Conservation (phyloP, 495 filamentous ascomycete genomes). For the Usnea hakonensis region DNA sequence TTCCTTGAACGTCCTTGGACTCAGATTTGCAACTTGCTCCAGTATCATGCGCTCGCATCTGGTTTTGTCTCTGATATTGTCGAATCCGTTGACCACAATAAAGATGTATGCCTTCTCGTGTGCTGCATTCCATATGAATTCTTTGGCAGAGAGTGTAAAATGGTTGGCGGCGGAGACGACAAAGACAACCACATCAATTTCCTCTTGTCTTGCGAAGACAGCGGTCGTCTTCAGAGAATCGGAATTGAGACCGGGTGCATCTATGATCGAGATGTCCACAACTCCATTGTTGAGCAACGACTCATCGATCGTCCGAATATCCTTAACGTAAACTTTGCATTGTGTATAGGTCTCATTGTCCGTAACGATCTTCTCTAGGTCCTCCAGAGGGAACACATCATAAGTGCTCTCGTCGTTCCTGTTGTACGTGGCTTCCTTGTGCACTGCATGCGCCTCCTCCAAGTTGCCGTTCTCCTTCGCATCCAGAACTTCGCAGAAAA, state of each 20-base stretch:
- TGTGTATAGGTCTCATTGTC: slow-evolving; percentile 83
- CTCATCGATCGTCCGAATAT: slow-evolving; percentile 83
- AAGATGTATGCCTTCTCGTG: slow-evolving; percentile 98
- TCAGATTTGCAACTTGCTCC: slow-evolving; percentile 75
- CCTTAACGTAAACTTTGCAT: slow-evolving; percentile 94
- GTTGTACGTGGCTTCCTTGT: slow-evolving; percentile 69
- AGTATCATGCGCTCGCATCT: slow-evolving; percentile 83
- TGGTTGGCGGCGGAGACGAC: slow-evolving; percentile 97
- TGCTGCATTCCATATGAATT: slow-evolving; percentile 93
- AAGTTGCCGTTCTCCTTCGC: slow-evolving; percentile 79
- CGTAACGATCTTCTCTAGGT: slow-evolving; percentile 81
- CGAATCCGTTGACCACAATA: slow-evolving; percentile 96
- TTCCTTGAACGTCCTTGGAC: slow-evolving; percentile 88
- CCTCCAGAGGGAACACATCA: slow-evolving; percentile 65
- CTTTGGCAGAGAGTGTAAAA: slow-evolving; percentile 90
- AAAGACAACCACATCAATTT: slow-evolving; percentile 98
- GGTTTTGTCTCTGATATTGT: slow-evolving; percentile 85
- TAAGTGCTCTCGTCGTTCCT: slow-evolving; percentile 91
- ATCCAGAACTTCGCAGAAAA: slow-evolving; percentile 96
- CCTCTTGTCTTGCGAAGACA: slow-evolving; percentile 91
- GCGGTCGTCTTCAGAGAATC: slow-evolving; percentile 96
- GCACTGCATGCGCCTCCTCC: slow-evolving; percentile 93
- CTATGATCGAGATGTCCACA: slow-evolving; percentile 95
- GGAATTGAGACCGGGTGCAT: slow-evolving; percentile 89
- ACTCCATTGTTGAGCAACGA: slow-evolving; percentile 95